Base-by-base conservation (phyloP, 1,284 basidiomycete species). In the Malassezia globosa region DNA sequence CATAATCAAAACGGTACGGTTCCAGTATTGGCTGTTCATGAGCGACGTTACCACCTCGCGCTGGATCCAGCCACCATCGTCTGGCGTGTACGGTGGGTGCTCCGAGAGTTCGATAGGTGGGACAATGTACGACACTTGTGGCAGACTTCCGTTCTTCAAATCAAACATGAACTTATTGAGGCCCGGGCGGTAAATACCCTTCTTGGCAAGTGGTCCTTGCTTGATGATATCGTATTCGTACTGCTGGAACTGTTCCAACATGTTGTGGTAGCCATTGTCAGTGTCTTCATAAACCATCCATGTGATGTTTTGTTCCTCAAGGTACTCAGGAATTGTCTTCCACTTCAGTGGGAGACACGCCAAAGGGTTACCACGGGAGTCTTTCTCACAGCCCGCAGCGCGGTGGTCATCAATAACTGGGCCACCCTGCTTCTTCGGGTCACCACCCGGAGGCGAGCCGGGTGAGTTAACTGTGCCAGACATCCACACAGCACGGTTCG, bases 11-110 rank as follows among this genome's bases (percentile, higher is more conserved):
- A 51, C 58, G 2, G 63, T 56, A 8, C 37, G 47, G 41, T 51
- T 53, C 39, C 58, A 66, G 35, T 54, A 47, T 5, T 48, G 35
- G 37, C 63, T 58, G 18, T 55, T 46, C 19, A 54, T 55, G 24
- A 66, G 51, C 7, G 63, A 63, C 22, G 62, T 53, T 24, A 56
- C 46, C 14, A 66, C 52, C 14, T 55, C 43, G n/a, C 56, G 47
- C 44, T 66, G 63, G 24, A 64, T 29, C 55, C 58, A 66, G n/a
- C 44, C 63, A 3, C 63, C 63, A 42, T 66, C 63, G 0, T 44
- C 35, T 4, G 63, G 55, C n/a, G 37, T 40, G 40, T 48, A 59
- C 4, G 63, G 63, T 4, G 63, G 60, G 34, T 66, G 63, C 39
- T 66, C 63, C 37, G 50, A 55, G n/a, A 66, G 41, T 33, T 66